Base-by-base conservation (phyloP, 2,329 filamentous ascomycete genomes). In the Fusarium tricinctum region DNA sequence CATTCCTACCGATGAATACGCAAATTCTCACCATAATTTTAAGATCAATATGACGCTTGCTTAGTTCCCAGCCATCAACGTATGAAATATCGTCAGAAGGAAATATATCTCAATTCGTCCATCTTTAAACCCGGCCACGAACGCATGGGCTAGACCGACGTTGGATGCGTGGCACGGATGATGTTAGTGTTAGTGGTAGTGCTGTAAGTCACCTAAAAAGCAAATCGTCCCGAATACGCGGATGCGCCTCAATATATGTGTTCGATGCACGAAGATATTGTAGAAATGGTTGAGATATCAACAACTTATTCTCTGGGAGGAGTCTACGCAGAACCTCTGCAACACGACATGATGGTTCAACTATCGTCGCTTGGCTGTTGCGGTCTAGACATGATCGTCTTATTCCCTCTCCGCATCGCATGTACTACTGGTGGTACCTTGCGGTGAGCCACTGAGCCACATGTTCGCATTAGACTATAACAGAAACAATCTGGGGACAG, bases 181-280 rank as follows among this genome's bases (percentile, higher is more conserved):
- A 33, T 51, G 45, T 13, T 56, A 20, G 52, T 40, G 45, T 13
- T 56, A 20, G 52, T 40, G 19, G 23, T 55, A 56, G 33, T 26
- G 33, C n/a, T 38, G n/a, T 14, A 22, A 30, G 22, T 43, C 15
- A 30, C 39, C 20, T 33, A 13, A 47, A 17, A 48, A 57, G 51
- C 35, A 35, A 38, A 35, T n/a, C 46, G 20, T 49, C 28, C 38
- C 58, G 60, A 63, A 63, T 58, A 63, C 60, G 60, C 58, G 60
- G 38, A 49, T 58, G 44, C 14, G 38, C 22, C 50, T 35, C 33
- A 33, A 52, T 8, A 42, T 26, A 26, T 35, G 13, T 42, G 19
- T 52, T 17, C 15, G 22, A 50, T 32, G 8, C 42, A 63, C 19
- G 23, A 48, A 33, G 45, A 54, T 33, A 32, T 39, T 32, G 20